These are phyloP conservation scores for Fusarium sp. DNA, from an alignment of 2,329 filamentous ascomycete species.

Conservation along the genomic window DNA sequence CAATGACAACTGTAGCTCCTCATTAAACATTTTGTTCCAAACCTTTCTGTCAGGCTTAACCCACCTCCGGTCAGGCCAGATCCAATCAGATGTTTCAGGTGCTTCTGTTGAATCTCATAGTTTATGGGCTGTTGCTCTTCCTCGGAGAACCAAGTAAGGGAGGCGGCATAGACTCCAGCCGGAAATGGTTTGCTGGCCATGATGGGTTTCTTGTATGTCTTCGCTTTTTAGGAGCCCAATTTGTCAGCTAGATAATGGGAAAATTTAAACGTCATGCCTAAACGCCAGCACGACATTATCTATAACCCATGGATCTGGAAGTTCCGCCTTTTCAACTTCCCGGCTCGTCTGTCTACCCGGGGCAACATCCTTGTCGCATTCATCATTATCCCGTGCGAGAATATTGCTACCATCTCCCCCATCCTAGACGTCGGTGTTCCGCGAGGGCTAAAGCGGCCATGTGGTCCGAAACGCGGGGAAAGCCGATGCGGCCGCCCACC, in stretches of 20 bases:
- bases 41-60: no score
- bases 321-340: not conserved
- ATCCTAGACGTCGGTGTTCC: not conserved
- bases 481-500: not conserved
- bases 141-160: not conserved
- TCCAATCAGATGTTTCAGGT: not conserved
- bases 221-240: not conserved
- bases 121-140: not conserved
- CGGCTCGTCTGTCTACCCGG: not conserved
- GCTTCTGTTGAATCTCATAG: not conserved
- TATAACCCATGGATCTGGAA: not conserved
- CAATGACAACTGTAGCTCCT: no score
- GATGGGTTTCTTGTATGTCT: not conserved
- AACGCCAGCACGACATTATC: not conserved
- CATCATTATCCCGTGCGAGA: not conserved
- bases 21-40: no score
- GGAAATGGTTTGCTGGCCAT: not conserved
- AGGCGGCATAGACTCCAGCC: not conserved
- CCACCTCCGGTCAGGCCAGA: no score
- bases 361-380: not conserved
- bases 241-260: not conserved
- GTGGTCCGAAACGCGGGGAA: not conserved
- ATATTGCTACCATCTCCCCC: not conserved
- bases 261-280: not conserved
- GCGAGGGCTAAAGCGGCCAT: not conserved